Base-by-base conservation (phyloP, 805 yeast genomes). In the Teunomyces tritomae region DNA sequence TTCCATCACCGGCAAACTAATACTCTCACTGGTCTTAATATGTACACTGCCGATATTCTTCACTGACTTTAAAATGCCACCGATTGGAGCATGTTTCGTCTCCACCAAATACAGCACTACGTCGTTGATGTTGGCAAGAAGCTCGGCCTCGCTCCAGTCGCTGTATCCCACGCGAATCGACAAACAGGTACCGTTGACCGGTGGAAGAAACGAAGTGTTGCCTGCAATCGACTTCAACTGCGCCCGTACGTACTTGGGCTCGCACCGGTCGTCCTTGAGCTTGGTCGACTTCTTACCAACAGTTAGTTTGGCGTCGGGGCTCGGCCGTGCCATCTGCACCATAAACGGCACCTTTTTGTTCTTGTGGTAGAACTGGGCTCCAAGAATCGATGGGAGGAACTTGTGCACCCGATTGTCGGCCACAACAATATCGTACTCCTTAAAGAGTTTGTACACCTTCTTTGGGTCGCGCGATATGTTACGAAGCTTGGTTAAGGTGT, bases 331-430 rank as follows among this genome's bases (percentile, higher is more conserved):
- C 83, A 86, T 77, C 57, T 83, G 85, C 3, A 87, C 61, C 74
- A 85, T 79, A 53, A 75, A 78, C 2, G 96, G 96, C 13, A 84
- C 69, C 55, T 82, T 84, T 55, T 80, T 84, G 51, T 81, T 81
- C 49, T 80, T 82, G 47, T 75, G 76, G 65, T 81, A 85, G 58
- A 87, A 86, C 46, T 71, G 76, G 5, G 75, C 71, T 1, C 87
- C 87, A 30, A 88, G 64, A 0, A 85, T 63, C 1, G 68, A 67
- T 0, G 87, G 87, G 27, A 87, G 63, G 17, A 82, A 65, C 51
- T 79, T 80, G 56, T 82, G 83, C 1, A 87, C 76, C 51, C 94
- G 70, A 45, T 83, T 79, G 63, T 89, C 96, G 4, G 85, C 83
- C 8, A 88, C 69, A 2, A 89, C 73, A 26, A 84, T 56, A 57